Conservation (phyloP, 306 rosid species). For the Cucurbita maxima region DNA sequence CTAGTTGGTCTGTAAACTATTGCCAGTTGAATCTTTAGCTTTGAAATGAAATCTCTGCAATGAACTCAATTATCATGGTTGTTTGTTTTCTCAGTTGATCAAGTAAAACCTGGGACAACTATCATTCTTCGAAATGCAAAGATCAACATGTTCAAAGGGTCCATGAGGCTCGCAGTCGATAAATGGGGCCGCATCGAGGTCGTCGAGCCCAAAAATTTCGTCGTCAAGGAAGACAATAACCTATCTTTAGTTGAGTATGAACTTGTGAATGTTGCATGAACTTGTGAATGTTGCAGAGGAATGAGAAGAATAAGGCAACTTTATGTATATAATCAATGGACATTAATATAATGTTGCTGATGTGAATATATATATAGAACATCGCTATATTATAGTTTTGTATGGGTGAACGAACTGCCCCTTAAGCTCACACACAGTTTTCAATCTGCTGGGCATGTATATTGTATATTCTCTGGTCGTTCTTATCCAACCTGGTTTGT, state of each 20-base stretch:
- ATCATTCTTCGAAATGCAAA: constrained; percentile 47
- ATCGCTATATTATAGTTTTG: background rate
- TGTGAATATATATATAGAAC: constrained; percentile 2
- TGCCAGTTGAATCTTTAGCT: background rate
- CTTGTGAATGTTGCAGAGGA: constrained; percentile 37
- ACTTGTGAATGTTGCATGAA: constrained; percentile 37
- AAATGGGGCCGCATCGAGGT: constrained; percentile 58
- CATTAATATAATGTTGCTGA: constrained; percentile 7
- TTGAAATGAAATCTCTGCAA: background rate
- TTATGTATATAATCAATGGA: background rate
- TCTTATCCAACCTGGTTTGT: no score
- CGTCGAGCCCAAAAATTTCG: constrained; percentile 35
- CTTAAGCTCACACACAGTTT: background rate
- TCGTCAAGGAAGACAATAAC: constrained; percentile 48
- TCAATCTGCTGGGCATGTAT: background rate
- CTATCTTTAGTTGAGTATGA: constrained; percentile 46
- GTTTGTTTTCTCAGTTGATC: constrained; percentile 26
- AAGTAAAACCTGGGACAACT: constrained; percentile 31
- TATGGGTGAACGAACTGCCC: background rate
- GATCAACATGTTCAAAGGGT: constrained; percentile 61
- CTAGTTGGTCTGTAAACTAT: background rate
- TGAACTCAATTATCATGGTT: background rate
- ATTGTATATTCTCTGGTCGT: background rate
- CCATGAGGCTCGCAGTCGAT: constrained; percentile 60
- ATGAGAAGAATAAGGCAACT: constrained; percentile 3